These are phyloP conservation scores for Populus davidiana DNA, from an alignment of 345 rosid species.

Conservation along the genomic window DNA sequence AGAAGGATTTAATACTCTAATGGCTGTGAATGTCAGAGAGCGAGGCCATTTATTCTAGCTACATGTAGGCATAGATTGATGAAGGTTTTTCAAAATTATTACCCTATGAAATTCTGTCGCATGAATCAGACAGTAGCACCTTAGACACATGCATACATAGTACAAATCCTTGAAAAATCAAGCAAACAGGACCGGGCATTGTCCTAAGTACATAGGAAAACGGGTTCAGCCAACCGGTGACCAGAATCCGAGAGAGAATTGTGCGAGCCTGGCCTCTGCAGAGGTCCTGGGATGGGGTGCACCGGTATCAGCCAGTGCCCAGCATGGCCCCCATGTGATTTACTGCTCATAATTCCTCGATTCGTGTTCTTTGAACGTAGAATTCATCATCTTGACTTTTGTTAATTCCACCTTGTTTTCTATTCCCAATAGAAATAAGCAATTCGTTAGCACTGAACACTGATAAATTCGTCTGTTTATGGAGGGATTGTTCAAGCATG, in stretches of 20 bases:
- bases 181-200: constrained; percentile 1
- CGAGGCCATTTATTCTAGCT: not conserved
- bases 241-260: not conserved
- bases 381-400: constrained; percentile 47
- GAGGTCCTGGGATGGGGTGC: constrained; percentile 13
- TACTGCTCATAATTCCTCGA: constrained; percentile 45
- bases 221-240: constrained; percentile 5
- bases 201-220: constrained; percentile 12
- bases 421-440: not conserved
- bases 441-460: not conserved
- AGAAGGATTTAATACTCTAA: no score
- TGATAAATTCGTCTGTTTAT: not conserved
- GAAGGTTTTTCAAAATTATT: not conserved
- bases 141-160: constrained; percentile 8
- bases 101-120: constrained; percentile 13
- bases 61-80: not conserved
- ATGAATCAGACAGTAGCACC: constrained; percentile 15
- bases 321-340: constrained; percentile 55
- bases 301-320: constrained; percentile 23
- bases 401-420: constrained; percentile 6
- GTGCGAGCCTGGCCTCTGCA: not conserved
- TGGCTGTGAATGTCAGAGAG: no score
- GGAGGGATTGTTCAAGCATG: no score
- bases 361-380: constrained; percentile 47
- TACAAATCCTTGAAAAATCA: constrained; percentile 15